Percentiles rank a stretch among this genome's conserved stretches.
Evolutionary conservation across 371 early-diverging fungal species (phyloP).

Genomic region (Mortierella sp.): DNA sequence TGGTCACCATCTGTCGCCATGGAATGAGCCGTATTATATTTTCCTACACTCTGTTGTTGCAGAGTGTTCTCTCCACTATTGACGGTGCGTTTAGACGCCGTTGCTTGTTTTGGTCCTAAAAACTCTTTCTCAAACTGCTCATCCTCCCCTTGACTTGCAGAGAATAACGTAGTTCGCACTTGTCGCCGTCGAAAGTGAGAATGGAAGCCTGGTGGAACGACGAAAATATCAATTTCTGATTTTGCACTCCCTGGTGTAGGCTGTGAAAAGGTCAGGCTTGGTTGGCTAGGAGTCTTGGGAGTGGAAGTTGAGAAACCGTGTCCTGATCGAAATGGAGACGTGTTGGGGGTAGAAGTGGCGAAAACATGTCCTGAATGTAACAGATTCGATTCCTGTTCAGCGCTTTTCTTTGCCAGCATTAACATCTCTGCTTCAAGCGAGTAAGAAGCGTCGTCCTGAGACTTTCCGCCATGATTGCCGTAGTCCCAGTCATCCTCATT

Average conservation of each 20-base stretch:
- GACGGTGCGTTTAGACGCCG: background rate
- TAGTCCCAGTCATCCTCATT: slow-evolving; percentile 2
- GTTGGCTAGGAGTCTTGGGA: slow-evolving; percentile 38
- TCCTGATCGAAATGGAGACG: slow-evolving; percentile 3
- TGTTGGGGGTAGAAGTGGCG: background rate
- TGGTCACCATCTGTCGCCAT: background rate
- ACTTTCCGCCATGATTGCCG: background rate
- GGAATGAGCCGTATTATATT: background rate
- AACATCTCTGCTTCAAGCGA: background rate
- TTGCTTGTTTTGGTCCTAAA: slow-evolving; percentile 1
- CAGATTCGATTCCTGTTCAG: too few relatives aligned
- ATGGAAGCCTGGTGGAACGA: slow-evolving; percentile 44
- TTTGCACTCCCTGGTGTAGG: slow-evolving; percentile 34
- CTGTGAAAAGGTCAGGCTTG: slow-evolving; percentile 44
- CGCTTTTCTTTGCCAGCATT: too few relatives aligned
- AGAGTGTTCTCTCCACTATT: background rate
- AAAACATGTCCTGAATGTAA: too few relatives aligned
- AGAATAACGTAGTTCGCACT: slow-evolving; percentile 13
- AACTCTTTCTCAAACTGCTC: slow-evolving; percentile 38
- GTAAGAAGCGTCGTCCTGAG: background rate
- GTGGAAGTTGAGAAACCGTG: background rate
- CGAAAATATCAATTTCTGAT: slow-evolving; percentile 23
- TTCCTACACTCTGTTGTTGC: background rate
- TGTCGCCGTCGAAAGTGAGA: slow-evolving; percentile 37
- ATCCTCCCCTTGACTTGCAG: slow-evolving; percentile 44